Evolutionary conservation across 2,329 filamentous ascomycete species (phyloP).

Genomic region (Akanthomyces muscarius): DNA sequence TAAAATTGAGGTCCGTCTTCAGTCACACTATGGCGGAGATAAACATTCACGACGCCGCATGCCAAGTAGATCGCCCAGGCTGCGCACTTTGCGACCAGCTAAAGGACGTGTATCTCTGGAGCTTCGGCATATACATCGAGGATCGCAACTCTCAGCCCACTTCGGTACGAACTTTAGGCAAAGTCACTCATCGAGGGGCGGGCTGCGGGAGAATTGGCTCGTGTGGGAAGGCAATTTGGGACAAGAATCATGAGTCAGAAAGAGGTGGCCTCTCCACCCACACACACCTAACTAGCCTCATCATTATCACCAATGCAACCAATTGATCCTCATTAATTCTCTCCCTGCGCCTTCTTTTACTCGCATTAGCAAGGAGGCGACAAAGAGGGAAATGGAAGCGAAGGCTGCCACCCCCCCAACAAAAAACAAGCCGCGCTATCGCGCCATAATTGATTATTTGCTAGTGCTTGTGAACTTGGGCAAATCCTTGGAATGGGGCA

Average conservation of each 20-base stretch:
- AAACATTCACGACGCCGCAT: too few relatives aligned
- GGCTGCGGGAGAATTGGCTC: slow-evolving; percentile 47
- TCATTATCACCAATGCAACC: too few relatives aligned
- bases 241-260: too few relatives aligned
- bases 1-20: too few relatives aligned
- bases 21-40: too few relatives aligned
- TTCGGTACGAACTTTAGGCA: slow-evolving; percentile 44
- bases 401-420: too few relatives aligned
- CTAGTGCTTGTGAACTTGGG: slow-evolving; percentile 47
- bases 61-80: too few relatives aligned
- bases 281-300: too few relatives aligned
- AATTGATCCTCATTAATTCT: too few relatives aligned
- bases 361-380: slow-evolving; percentile 47
- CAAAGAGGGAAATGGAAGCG: slow-evolving; percentile 40
- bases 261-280: too few relatives aligned
- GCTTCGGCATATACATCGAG: slow-evolving; percentile 73
- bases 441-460: slow-evolving; percentile 41
- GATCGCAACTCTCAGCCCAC: slow-evolving; percentile 52
- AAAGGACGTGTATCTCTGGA: slow-evolving; percentile 68
- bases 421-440: slow-evolving; percentile 42
- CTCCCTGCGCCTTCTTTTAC: too few relatives aligned
- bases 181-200: slow-evolving; percentile 49
- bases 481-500: slow-evolving; percentile 66
- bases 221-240: too few relatives aligned
- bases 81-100: slow-evolving; percentile 32